A percentile compares a stretch with the other conserved stretches of the same genome.
phyloP scores from a whole-genome alignment of 2,329 filamentous ascomycete species.

The Scolecobasidium constrictum region DNA sequence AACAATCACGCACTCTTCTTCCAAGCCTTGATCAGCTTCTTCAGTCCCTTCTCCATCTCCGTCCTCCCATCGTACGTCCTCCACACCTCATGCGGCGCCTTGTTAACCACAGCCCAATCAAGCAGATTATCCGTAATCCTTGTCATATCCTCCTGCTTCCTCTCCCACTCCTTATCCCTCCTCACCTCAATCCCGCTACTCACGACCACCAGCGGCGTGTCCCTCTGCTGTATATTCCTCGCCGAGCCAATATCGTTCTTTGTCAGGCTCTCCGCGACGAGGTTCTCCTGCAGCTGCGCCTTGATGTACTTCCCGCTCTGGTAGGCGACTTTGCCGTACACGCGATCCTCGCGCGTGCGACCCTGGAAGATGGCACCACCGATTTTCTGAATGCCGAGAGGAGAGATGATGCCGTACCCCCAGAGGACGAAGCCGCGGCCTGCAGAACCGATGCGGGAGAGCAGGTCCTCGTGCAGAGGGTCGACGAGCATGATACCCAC shows the following conservation, averaged over 20 bases:
- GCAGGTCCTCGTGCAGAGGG: slow-evolving; percentile 76
- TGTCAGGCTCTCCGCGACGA: slow-evolving; percentile 76
- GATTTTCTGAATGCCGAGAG: slow-evolving; percentile 73
- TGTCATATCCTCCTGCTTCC: slow-evolving; percentile 75
- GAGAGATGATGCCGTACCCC: slow-evolving; percentile 75
- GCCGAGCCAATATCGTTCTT: slow-evolving; percentile 72
- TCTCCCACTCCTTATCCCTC: slow-evolving; percentile 61
- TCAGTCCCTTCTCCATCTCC: slow-evolving; percentile 68
- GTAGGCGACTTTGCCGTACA: slow-evolving; percentile 70
- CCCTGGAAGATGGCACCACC: slow-evolving; percentile 73
- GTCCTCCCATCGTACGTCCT: slow-evolving; percentile 58
- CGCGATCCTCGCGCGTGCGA: slow-evolving; percentile 68
- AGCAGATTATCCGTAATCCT: slow-evolving; percentile 68
- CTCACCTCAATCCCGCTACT: slow-evolving; percentile 67
- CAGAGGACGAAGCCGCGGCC: slow-evolving; percentile 74
- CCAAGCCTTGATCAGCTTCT: slow-evolving; percentile 37
- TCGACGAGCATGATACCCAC: slow-evolving; percentile 78
- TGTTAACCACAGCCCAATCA: slow-evolving; percentile 76
- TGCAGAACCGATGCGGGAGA: slow-evolving; percentile 53
- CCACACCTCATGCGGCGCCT: slow-evolving; percentile 85
- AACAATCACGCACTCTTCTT: background rate
- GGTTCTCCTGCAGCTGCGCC: slow-evolving; percentile 81
- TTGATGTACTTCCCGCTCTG: slow-evolving; percentile 79
- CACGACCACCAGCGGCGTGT: slow-evolving; percentile 68
- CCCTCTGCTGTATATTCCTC: slow-evolving; percentile 64